Conservation (phyloP, 768 basidiomycete genomes). For the Psilocybe sp. region DNA sequence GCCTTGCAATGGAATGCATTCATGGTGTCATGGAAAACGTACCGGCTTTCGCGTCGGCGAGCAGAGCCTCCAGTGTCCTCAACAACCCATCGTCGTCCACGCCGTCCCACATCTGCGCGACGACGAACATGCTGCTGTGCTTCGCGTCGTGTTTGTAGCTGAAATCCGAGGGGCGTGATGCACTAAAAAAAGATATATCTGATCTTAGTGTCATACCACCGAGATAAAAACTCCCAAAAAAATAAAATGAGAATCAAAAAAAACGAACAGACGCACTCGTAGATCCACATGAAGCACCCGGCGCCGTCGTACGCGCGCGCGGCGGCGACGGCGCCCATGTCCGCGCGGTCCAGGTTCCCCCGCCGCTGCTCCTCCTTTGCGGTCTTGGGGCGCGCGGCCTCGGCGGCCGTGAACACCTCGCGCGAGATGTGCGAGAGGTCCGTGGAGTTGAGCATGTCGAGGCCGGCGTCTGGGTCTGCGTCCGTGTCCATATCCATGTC, state of each 20-base stretch:
- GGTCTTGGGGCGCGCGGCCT: constrained; percentile 27
- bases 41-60: constrained; percentile 27
- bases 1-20: too few species aligned
- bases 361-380: constrained; percentile 50
- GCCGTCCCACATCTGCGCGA: constrained; percentile 55
- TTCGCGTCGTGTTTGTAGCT: constrained; percentile 65
- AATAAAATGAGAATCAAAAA: too few species aligned
- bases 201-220: too few species aligned
- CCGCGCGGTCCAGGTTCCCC: constrained; percentile 33
- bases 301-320: constrained; percentile 55
- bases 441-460: too few species aligned
- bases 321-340: constrained; percentile 62
- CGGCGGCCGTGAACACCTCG: too few species aligned
- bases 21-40: constrained; percentile 6
- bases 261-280: constrained; percentile 76
- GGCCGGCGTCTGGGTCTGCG: too few species aligned
- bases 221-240: too few species aligned
- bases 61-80: background rate
- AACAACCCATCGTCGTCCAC: constrained; percentile 26
- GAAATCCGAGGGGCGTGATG: constrained; percentile 64
- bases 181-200: constrained; percentile 44
- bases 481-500: too few species aligned
- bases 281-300: constrained; percentile 62
- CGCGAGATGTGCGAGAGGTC: too few species aligned
- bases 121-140: constrained; percentile 50